These are phyloP conservation scores for Viola odorata DNA, from an alignment of 345 rosid genomes.

Conservation along the genomic window DNA sequence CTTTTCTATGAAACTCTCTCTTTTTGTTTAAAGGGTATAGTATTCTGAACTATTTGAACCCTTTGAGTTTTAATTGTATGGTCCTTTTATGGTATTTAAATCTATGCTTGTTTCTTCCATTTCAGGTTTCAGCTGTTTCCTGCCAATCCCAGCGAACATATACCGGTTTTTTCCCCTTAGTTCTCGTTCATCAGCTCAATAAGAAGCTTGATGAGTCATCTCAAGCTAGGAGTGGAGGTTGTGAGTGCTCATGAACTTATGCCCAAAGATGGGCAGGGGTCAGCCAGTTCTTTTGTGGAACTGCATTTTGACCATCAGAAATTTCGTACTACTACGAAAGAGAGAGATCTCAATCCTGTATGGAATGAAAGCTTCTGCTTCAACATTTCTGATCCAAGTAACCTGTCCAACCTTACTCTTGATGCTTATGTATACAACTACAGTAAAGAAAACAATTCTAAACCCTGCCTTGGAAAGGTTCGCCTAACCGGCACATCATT, in stretches of 20 bases:
- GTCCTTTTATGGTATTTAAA: neutral
- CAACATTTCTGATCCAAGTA: conserved; percentile 66
- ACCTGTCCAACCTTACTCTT: conserved; percentile 45
- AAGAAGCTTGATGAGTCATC: conserved; percentile 43
- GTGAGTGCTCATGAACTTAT: conserved; percentile 65
- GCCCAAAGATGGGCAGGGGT: conserved; percentile 46
- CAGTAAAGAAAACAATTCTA: conserved; percentile 35
- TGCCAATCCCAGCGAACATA: conserved; percentile 10
- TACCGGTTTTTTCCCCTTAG: neutral
- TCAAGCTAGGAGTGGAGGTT: conserved; percentile 84
- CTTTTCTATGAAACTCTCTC: too few relatives aligned
- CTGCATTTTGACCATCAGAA: conserved; percentile 73
- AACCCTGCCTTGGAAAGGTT: conserved; percentile 61
- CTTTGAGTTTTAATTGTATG: too few relatives aligned
- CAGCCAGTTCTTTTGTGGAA: conserved; percentile 61
- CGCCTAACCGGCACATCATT: conserved; percentile 70
- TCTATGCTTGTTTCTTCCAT: neutral
- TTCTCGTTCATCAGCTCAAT: neutral
- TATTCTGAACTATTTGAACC: too few relatives aligned
- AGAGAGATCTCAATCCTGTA: conserved; percentile 62
- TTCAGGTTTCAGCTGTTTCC: conserved; percentile 23
- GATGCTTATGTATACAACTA: conserved; percentile 56
- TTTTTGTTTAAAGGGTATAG: too few relatives aligned
- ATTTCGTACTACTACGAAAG: conserved; percentile 58
- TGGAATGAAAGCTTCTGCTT: conserved; percentile 86